These are phyloP conservation scores for Smittium culicis DNA, from an alignment of 371 early-diverging fungal species.

Conservation along the genomic window DNA sequence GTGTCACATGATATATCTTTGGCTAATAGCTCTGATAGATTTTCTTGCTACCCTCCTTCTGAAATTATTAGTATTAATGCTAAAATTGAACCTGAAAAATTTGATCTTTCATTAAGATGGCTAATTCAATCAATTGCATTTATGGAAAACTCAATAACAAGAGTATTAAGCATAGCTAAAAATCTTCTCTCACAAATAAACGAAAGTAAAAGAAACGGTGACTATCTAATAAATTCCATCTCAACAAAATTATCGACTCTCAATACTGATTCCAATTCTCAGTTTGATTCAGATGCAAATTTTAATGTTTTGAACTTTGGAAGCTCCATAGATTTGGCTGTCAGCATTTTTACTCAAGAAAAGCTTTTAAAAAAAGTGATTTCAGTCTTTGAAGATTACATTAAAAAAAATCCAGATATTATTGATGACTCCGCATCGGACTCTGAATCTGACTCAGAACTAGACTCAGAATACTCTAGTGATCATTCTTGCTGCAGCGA, in stretches of 20 bases:
- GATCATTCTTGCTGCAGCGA: background rate
- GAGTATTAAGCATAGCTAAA: conserved; percentile 43
- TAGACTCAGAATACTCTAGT: background rate
- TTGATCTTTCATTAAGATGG: conserved; percentile 32
- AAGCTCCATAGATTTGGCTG: conserved; percentile 12
- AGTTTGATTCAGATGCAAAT: background rate
- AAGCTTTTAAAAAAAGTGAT: conserved; percentile 11
- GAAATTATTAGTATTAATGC: conserved; percentile 39
- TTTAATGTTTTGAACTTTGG: background rate
- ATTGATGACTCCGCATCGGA: background rate
- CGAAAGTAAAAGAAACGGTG: conserved; percentile 49
- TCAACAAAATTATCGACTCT: background rate
- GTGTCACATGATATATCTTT: conserved; percentile 40
- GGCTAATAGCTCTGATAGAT: conserved; percentile 44
- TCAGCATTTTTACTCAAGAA: conserved; percentile 27
- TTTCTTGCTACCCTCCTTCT: conserved; percentile 38
- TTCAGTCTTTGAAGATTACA: conserved; percentile 26
- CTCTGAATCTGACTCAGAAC: background rate
- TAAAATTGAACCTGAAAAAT: conserved; percentile 31
- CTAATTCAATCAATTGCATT: conserved; percentile 37
- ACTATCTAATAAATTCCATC: conserved; percentile 30
- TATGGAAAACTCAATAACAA: conserved; percentile 42
- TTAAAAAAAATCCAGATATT: conserved; percentile 11
- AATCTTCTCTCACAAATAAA: conserved; percentile 43
- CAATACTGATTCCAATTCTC: background rate